Conservation (phyloP, 2,329 filamentous ascomycete species). For the Alternaria sp. region DNA sequence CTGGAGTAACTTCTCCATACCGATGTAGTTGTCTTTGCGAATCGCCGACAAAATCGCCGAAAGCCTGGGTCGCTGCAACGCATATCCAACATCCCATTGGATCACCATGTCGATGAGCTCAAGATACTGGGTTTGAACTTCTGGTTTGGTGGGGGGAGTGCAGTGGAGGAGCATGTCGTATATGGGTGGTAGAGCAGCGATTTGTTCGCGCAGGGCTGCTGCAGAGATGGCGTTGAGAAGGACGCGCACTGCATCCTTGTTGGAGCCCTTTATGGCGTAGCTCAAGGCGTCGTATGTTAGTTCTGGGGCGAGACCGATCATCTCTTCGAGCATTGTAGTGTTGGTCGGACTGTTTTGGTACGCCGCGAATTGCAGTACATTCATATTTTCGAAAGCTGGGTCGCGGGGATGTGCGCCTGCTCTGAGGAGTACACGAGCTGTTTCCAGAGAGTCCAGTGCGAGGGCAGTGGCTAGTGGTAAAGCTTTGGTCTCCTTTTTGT, state of each 20-base stretch:
- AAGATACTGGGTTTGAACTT: conserved; percentile 11
- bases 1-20: conserved; percentile 20
- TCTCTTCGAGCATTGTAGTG: conserved; percentile 20
- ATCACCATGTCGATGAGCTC: conserved; percentile 22
- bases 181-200: conserved; percentile 21
- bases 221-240: conserved; percentile 22
- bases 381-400: conserved; percentile 25
- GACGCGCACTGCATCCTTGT: conserved; percentile 19
- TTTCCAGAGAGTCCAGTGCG: conserved; percentile 16
- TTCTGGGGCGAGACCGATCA: conserved; percentile 21
- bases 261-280: conserved; percentile 18
- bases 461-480: conserved; percentile 22
- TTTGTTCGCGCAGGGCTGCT: conserved; percentile 17
- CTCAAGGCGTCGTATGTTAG: conserved; percentile 25
- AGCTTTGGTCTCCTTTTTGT: conserved; percentile 22
- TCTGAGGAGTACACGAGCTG: conserved; percentile 19
- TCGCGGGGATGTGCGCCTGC: conserved; percentile 24
- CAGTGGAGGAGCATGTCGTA: conserved; percentile 22
- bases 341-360: conserved; percentile 17
- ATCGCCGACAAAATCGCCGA: conserved; percentile 24
- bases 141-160: conserved; percentile 1
- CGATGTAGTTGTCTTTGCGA: conserved; percentile 22
- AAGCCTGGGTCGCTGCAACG: conserved; percentile 19
- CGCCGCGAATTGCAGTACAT: conserved; percentile 20
- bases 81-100: conserved; percentile 21